phyloP scores from a whole-genome alignment of 164 flowering plant genomes.

The Santalum album region DNA sequence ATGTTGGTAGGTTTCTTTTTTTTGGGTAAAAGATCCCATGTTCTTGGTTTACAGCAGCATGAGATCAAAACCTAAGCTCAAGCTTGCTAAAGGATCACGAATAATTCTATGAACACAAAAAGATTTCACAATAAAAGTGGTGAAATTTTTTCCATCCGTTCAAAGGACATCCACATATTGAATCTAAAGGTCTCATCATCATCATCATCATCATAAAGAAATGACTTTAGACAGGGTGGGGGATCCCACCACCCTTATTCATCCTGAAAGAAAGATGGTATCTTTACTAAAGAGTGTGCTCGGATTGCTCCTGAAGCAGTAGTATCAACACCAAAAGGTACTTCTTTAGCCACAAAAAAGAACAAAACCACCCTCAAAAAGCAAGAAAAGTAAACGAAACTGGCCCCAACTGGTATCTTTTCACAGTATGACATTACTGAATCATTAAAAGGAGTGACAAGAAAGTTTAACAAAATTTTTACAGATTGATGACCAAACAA shows the following conservation, averaged over 20 bases:
- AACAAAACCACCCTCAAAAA: slow-evolving; percentile 4
- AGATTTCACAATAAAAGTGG: no score
- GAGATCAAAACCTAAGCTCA: no score
- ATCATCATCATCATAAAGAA: slow-evolving; percentile 3
- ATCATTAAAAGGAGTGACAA: no score
- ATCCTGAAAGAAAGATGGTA: slow-evolving; percentile 1
- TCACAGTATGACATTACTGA: no score
- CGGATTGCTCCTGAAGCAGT: slow-evolving; percentile 6
- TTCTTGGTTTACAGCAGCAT: no score
- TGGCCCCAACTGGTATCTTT: slow-evolving; percentile 10
- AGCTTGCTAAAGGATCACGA: no score
- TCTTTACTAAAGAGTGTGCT: slow-evolving; percentile 4
- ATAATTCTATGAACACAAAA: no score
- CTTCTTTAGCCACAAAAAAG: not conserved
- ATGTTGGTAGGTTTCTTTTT: no score
- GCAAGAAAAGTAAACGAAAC: slow-evolving; percentile 11
- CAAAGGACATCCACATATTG: slow-evolving; percentile 8
- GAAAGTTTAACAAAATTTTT: no score
- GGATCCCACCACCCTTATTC: slow-evolving; percentile 24
- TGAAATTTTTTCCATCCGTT: no score
- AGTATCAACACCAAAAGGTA: not conserved
- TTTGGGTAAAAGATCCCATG: no score
- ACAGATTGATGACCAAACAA: no score
- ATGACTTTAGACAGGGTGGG: slow-evolving; percentile 8
- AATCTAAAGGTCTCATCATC: slow-evolving; percentile 12